A percentile compares a stretch with the other conserved stretches of the same genome.
phyloP scores from a whole-genome alignment of 345 rosid genomes.

The Populus nigra region DNA sequence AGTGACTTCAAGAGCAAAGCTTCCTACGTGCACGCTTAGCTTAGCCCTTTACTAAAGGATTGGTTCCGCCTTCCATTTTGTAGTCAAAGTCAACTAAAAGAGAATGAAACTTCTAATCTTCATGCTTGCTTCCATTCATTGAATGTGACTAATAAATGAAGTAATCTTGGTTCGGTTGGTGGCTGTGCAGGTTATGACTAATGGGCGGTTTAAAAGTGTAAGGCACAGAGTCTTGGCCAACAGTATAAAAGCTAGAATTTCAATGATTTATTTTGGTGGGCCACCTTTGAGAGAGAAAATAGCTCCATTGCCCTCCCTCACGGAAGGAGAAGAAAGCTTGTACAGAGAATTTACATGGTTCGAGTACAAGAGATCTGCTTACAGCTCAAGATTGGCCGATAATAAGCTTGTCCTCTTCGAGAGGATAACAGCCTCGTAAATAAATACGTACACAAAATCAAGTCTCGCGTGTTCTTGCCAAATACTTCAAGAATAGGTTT shows the following conservation, averaged over 20 bases:
- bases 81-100: neutral
- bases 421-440: slow-evolving; percentile 21
- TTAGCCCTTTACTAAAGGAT: too few relatives aligned
- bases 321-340: slow-evolving; percentile 60
- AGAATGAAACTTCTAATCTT: neutral
- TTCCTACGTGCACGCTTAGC: too few relatives aligned
- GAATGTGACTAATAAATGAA: neutral
- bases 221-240: slow-evolving; percentile 80
- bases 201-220: slow-evolving; percentile 83
- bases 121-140: neutral
- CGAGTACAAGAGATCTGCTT: slow-evolving; percentile 73
- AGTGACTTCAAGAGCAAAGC: too few relatives aligned
- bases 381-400: slow-evolving; percentile 73
- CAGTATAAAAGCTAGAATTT: slow-evolving; percentile 56
- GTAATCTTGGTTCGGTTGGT: neutral
- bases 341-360: slow-evolving; percentile 86
- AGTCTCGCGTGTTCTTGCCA: slow-evolving; percentile 8
- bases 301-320: slow-evolving; percentile 46
- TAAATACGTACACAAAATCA: neutral
- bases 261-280: slow-evolving; percentile 89
- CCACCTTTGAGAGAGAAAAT: slow-evolving; percentile 64
- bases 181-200: slow-evolving; percentile 73
- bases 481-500: slow-evolving; percentile 1
- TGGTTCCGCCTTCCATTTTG: neutral
- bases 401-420: slow-evolving; percentile 68